Evolutionary conservation across 805 yeast species (phyloP).

Genomic region (Blastobotrys parvus): DNA sequence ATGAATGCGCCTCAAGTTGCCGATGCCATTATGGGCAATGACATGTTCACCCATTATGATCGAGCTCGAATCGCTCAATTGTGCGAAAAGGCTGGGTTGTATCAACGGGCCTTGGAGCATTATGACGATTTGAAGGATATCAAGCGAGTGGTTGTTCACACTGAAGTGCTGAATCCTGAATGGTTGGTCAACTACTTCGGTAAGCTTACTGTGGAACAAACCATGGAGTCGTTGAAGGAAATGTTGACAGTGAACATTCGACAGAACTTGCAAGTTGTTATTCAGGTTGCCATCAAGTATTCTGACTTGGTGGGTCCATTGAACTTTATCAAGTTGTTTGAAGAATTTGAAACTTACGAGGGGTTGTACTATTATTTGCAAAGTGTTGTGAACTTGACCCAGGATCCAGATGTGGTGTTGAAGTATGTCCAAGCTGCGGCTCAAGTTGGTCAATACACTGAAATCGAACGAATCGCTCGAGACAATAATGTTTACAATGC

Average conservation of each 20-base stretch:
- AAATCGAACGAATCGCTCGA: constrained; percentile 91
- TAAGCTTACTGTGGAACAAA: constrained; percentile 87
- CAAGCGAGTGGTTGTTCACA: constrained; percentile 87
- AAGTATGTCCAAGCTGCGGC: constrained; percentile 95
- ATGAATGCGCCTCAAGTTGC: constrained; percentile 99
- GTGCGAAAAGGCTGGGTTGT: constrained; percentile 93
- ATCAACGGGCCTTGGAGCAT: constrained; percentile 93
- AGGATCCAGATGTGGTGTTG: constrained; percentile 90
- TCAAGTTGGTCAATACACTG: constrained; percentile 78
- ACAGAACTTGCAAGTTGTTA: constrained; percentile 84
- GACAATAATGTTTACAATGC: constrained; percentile 93
- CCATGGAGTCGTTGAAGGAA: constrained; percentile 78
- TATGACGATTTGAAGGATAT: constrained; percentile 92
- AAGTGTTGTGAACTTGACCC: constrained; percentile 86
- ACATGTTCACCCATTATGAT: constrained; percentile 93
- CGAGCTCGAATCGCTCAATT: constrained; percentile 85
- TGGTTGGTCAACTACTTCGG: constrained; percentile 94
- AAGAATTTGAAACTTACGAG: constrained; percentile 84
- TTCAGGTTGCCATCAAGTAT: constrained; percentile 94
- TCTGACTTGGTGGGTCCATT: constrained; percentile 87
- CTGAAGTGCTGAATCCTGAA: constrained; percentile 72
- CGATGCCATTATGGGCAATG: constrained; percentile 93
- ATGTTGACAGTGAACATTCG: constrained; percentile 71
- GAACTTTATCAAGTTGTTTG: constrained; percentile 81
- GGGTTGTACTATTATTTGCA: constrained; percentile 92